Evolutionary conservation across 208 protist genomes (phyloP).

Genomic region (Trypanosoma platydactyli): DNA sequence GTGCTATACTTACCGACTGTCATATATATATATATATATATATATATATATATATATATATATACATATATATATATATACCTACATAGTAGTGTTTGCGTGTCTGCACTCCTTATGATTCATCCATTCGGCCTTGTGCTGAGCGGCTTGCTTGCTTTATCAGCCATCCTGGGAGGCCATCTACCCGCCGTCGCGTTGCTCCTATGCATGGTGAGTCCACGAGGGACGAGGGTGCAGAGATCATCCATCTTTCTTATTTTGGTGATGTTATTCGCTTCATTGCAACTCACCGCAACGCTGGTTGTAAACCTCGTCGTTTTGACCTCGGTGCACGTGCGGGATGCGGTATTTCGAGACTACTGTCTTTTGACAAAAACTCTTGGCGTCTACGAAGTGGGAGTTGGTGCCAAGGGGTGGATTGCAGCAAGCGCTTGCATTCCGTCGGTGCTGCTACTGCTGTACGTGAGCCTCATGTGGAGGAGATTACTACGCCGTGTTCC

Average conservation of each 20-base stretch:
- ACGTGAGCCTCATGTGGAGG: slow-evolving; percentile 14
- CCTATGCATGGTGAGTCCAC: slow-evolving; percentile 12
- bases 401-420: slow-evolving; percentile 5
- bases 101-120: slow-evolving; percentile 16
- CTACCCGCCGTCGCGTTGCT: slow-evolving; percentile 16
- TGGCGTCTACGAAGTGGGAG: slow-evolving; percentile 23
- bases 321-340: slow-evolving; percentile 4
- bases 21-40: too few relatives aligned
- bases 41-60: too few relatives aligned
- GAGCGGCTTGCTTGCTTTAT: slow-evolving; percentile 16
- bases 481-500: slow-evolving; percentile 12
- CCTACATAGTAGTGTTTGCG: background rate
- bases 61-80: slow-evolving; percentile 17
- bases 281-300: slow-evolving; percentile 23
- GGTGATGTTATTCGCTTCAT: slow-evolving; percentile 9
- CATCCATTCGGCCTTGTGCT: slow-evolving; percentile 27
- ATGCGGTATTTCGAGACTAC: slow-evolving; percentile 18
- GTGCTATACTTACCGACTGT: too few relatives aligned
- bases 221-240: background rate
- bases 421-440: slow-evolving; percentile 20
- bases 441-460: slow-evolving; percentile 21
- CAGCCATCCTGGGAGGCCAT: slow-evolving; percentile 22
- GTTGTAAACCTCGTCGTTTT: slow-evolving; percentile 23
- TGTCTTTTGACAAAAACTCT: slow-evolving; percentile 13
- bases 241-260: slow-evolving; percentile 12